Evolutionary conservation across 441 rosid genomes (phyloP).

Genomic region (Euphorbia schlechtendalii): DNA sequence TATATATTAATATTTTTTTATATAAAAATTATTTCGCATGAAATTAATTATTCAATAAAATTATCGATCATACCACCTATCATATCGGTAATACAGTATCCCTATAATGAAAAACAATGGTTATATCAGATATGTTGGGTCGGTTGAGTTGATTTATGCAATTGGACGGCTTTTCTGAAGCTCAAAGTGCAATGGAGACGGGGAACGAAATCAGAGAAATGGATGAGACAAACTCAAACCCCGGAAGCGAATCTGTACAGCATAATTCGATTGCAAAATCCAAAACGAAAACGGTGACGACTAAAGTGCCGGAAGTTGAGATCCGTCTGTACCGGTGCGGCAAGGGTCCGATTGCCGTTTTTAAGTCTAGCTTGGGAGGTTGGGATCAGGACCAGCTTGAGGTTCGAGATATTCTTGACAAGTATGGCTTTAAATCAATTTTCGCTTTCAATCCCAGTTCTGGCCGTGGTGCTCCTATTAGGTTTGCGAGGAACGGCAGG

Average conservation of each 20-base stretch:
- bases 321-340: slow-evolving; percentile 60
- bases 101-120: too few relatives aligned
- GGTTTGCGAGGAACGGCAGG: slow-evolving; percentile 68
- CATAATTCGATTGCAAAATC: slow-evolving; percentile 3
- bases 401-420: slow-evolving; percentile 63
- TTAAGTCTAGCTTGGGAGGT: slow-evolving; percentile 66
- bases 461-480: slow-evolving; percentile 75
- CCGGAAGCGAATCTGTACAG: slow-evolving; percentile 17
- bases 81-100: too few relatives aligned
- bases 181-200: slow-evolving; percentile 26
- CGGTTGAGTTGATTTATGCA: too few relatives aligned
- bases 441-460: slow-evolving; percentile 57
- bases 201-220: slow-evolving; percentile 39
- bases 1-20: too few relatives aligned
- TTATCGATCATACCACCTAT: too few relatives aligned
- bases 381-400: slow-evolving; percentile 89
- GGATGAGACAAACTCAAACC: slow-evolving; percentile 32
- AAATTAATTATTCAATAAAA: too few relatives aligned
- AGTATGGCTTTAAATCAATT: slow-evolving; percentile 61
- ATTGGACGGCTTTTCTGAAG: not conserved
- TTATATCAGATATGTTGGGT: too few relatives aligned
- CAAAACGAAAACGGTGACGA: slow-evolving; percentile 27
- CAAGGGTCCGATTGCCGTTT: slow-evolving; percentile 77
- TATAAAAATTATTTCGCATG: too few relatives aligned
- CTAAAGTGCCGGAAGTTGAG: slow-evolving; percentile 69